A percentile compares a stretch with the other conserved stretches of the same genome.
phyloP scores from a whole-genome alignment of 2,329 filamentous ascomycete species.

The Didymellaceae sp. region DNA sequence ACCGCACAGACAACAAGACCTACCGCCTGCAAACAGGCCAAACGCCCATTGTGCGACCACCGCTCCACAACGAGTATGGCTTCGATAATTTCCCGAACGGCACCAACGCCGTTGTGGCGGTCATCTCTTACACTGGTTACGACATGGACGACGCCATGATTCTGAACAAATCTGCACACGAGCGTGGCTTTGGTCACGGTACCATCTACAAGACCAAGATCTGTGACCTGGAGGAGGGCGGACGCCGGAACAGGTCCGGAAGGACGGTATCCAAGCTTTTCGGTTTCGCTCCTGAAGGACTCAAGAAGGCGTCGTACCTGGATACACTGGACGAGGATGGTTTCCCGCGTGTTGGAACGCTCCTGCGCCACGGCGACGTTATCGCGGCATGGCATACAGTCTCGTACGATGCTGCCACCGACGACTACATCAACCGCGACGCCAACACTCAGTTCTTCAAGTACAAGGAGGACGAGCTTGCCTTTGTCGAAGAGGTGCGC shows the following conservation, averaged over 20 bases:
- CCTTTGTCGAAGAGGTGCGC: conserved; percentile 90
- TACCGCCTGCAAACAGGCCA: conserved; percentile 95
- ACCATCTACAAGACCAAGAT: conserved; percentile 99
- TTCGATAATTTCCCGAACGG: conserved; percentile 99
- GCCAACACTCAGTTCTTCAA: conserved; percentile 86
- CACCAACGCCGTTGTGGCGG: conserved; percentile 91
- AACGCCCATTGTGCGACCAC: conserved; percentile 89
- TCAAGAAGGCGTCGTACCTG: conserved; percentile 73
- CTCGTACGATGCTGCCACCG: conserved; percentile 72
- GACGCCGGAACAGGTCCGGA: conserved; percentile 67
- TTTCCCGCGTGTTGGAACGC: conserved; percentile 78
- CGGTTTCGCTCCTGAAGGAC: conserved; percentile 82
- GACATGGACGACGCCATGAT: conserved; percentile 99
- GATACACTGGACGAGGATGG: conserved; percentile 85
- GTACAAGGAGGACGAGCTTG: conserved; percentile 91
- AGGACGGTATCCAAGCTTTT: conserved; percentile 82
- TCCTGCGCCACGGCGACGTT: conserved; percentile 80
- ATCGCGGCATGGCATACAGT: conserved; percentile 92
- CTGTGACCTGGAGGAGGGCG: conserved; percentile 81
- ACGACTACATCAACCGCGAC: conserved; percentile 83
- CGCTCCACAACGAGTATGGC: conserved; percentile 93
- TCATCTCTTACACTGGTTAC: conserved; percentile 98
- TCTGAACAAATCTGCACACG: conserved; percentile 94
- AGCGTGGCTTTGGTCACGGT: conserved; percentile 93
- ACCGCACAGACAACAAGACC: conserved; percentile 96